These are phyloP conservation scores for Acanthochlamys bracteata DNA, from an alignment of 106 monocot genomes.

Conservation along the genomic window DNA sequence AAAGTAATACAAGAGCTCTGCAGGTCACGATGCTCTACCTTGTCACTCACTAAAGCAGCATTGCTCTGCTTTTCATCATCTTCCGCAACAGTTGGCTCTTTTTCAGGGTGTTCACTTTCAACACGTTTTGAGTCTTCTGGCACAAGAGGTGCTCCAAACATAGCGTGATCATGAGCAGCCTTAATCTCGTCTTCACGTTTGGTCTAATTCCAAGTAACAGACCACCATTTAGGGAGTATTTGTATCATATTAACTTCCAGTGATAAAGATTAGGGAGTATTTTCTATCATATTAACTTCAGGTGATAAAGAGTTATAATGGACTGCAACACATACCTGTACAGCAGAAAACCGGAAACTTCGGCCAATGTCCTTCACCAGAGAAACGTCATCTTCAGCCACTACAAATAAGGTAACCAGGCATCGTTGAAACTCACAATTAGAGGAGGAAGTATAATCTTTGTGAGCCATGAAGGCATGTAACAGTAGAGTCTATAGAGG, in stretches of 20 bases:
- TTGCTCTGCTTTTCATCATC: constrained; percentile 6
- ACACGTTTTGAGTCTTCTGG: constrained; percentile 1
- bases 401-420: constrained; percentile 18
- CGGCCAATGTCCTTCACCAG: constrained; percentile 67
- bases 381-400: constrained; percentile 70
- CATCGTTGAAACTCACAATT: too few species aligned
- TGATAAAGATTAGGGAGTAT: too few species aligned
- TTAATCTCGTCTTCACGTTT: constrained; percentile 74
- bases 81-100: constrained; percentile 13
- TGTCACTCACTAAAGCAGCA: constrained; percentile 52
- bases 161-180: constrained; percentile 91
- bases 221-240: too few species aligned
- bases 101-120: constrained; percentile 14
- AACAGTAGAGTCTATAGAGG: too few species aligned
- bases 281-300: too few species aligned
- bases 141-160: constrained; percentile 59
- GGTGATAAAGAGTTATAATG: too few species aligned
- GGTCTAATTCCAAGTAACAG: too few species aligned
- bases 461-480: too few species aligned
- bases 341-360: constrained; percentile 79
- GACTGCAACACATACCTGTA: constrained; percentile 69
- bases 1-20: too few species aligned
- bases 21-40: constrained; percentile 28
- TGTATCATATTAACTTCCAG: too few species aligned
- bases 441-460: too few species aligned